These are phyloP conservation scores for Verbascum thapsus DNA, from an alignment of 257 asterid species.

Conservation along the genomic window DNA sequence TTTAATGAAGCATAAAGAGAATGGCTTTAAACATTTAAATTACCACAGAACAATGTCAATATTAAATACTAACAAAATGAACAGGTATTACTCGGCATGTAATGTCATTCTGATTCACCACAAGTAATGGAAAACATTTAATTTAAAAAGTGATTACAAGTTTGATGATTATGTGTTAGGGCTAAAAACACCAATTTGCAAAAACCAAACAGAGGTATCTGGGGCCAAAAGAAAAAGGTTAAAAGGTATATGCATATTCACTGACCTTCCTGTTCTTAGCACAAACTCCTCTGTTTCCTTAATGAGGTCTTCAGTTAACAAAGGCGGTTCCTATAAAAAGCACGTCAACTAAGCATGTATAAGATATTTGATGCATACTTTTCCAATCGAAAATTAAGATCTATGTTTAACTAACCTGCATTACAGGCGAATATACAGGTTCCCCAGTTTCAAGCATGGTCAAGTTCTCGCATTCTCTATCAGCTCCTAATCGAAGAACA, in stretches of 20 bases:
- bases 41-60: conserved; percentile 15
- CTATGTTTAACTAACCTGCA: conserved; percentile 67
- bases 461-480: conserved; percentile 60
- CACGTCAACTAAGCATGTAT: conserved; percentile 29
- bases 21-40: conserved; percentile 16
- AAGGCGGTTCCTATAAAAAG: conserved; percentile 75
- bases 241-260: conserved; percentile 23
- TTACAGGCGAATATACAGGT: conserved; percentile 81
- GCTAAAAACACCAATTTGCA: conserved; percentile 8
- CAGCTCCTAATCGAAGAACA: conserved; percentile 89
- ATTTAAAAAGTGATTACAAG: neutral
- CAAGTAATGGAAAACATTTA: neutral
- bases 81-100: neutral
- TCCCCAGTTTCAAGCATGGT: conserved; percentile 95
- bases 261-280: conserved; percentile 95
- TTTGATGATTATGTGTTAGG: conserved; percentile 9
- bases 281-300: conserved; percentile 99
- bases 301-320: conserved; percentile 91
- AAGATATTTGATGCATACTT: conserved; percentile 25
- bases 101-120: neutral
- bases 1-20: conserved; percentile 11
- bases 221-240: conserved; percentile 2
- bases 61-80: neutral
- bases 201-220: conserved; percentile 17
- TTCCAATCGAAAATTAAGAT: conserved; percentile 28